Base-by-base conservation (phyloP, 169 alveolate species). In the Cryptosporidium muris region DNA sequence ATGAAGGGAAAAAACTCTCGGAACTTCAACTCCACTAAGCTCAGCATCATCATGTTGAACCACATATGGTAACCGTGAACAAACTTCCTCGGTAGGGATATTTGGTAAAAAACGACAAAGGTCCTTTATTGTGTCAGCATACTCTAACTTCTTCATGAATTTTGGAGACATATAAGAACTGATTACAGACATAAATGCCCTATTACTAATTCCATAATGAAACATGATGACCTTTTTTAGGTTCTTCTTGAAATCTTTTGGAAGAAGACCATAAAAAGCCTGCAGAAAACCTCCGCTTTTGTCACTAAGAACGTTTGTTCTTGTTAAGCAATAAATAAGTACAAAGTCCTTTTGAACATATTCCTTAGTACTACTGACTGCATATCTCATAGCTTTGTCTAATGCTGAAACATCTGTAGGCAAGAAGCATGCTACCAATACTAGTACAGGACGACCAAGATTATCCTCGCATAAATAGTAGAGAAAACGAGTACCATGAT, bases 91-190 rank as follows among this genome's bases (percentile, higher is more conserved):
- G n/a, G 54, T 68, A 9, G 85, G 64, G 12, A 74, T 58, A 43
- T 58, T 68, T 36, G 85, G 85, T 37, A 74, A 14, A 74, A 74
- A 74, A 37, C 85, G 85, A 12, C 12, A 47, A 8, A 74, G 49
- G 9, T 74, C 85, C 48, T 58, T 74, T 9, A 74, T 74, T 58
- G 85, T 45, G 47, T 74, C 85, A 3, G 85, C 66, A 74, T 74
- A 74, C 63, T 74, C 85, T 11, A 74, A 42, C 36, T 74, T 74
- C 16, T 68, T 74, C 85, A 74, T 74, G 60, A 74, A 74, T 34
- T 68, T 74, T 3, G 85, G 85, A 6, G 85, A 74, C 85, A 74
- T 74, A 25, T 74, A 74, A 34, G 85, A 74, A 40, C 85, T 74
- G 16, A 60, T 74, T 34, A 74, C 60, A 11, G 85, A 11, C 12